phyloP scores from a whole-genome alignment of 2,329 filamentous ascomycete species.

The Graphilbum fragrans region DNA sequence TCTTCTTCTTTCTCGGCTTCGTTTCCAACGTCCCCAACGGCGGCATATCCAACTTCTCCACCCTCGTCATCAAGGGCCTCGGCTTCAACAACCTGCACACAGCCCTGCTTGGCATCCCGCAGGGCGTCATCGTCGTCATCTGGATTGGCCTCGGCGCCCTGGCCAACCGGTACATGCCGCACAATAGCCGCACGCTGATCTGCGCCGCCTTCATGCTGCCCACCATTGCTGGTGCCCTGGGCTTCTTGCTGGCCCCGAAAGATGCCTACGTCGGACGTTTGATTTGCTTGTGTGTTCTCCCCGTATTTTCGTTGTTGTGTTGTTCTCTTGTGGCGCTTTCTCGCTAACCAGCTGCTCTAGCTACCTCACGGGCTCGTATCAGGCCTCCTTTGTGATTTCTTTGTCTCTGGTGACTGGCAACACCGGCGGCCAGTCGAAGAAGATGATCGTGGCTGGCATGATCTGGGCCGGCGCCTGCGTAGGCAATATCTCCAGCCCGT shows the following conservation, averaged over 20 bases:
- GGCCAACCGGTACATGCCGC: conserved; percentile 22
- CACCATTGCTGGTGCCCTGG: conserved; percentile 46
- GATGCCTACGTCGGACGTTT: conserved; percentile 39
- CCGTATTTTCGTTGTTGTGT: conserved; percentile 13
- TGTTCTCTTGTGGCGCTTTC: conserved; percentile 27
- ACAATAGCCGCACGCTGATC: conserved; percentile 39
- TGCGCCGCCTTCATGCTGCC: conserved; percentile 44
- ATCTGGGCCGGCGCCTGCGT: conserved; percentile 15
- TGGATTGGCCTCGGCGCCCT: conserved; percentile 42
- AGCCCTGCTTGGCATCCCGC: conserved; percentile 24
- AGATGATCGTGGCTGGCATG: conserved; percentile 31
- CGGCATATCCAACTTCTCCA: conserved; percentile 47
- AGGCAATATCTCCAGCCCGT: conserved; percentile 50
- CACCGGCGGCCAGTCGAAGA: conserved; percentile 46
- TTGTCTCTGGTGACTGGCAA: conserved; percentile 36
- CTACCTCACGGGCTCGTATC: conserved; percentile 22
- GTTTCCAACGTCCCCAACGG: conserved; percentile 44
- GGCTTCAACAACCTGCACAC: conserved; percentile 32
- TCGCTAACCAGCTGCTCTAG: not conserved
- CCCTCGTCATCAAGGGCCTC: conserved; percentile 47
- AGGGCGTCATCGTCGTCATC: conserved; percentile 43
- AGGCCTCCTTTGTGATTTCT: conserved; percentile 25
- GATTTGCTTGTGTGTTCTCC: conserved; percentile 36
- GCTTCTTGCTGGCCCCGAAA: conserved; percentile 38
- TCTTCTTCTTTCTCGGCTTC: conserved; percentile 41